phyloP scores from a whole-genome alignment of 306 rosid species.

The Vigna hirtella region DNA sequence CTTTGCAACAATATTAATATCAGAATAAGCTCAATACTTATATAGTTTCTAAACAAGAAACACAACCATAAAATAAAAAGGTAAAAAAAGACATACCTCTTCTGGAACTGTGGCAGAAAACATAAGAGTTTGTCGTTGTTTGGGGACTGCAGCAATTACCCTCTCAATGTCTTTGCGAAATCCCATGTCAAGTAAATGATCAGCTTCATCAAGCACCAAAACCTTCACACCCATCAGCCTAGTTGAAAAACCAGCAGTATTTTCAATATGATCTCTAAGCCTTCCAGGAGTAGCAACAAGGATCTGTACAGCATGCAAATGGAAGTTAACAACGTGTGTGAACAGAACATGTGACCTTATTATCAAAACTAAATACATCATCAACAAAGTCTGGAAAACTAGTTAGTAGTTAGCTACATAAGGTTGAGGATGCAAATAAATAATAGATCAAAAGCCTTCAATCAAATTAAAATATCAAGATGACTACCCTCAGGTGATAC shows the following conservation, averaged over 20 bases:
- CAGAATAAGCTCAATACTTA: constrained; percentile 10
- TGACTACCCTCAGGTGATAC: constrained; percentile 10
- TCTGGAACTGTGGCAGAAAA: constrained; percentile 97
- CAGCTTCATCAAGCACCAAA: constrained; percentile 97
- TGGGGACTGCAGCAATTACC: constrained; percentile 87
- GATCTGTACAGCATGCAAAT: constrained; percentile 65
- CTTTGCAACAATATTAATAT: constrained; percentile 54
- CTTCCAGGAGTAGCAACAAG: constrained; percentile 99
- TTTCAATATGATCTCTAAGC: constrained; percentile 92
- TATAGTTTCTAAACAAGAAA: constrained; percentile 25
- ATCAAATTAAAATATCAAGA: background rate
- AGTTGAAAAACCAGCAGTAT: constrained; percentile 92
- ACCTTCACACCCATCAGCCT: constrained; percentile 94
- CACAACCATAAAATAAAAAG: constrained; percentile 7
- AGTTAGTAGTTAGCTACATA: constrained; percentile 1
- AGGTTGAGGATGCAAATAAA: constrained; percentile 2
- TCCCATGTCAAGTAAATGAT: constrained; percentile 98
- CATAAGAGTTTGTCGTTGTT: constrained; percentile 88
- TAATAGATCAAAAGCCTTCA: constrained; percentile 17
- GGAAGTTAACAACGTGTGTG: constrained; percentile 24
- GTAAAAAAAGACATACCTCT: constrained; percentile 57
- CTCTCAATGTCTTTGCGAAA: constrained; percentile 92
- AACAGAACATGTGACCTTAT: background rate
- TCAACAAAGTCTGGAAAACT: constrained; percentile 10
- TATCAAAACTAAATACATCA: background rate